Percentiles rank a stretch among this genome's conserved stretches.
Evolutionary conservation across 768 basidiomycete genomes (phyloP).

Genomic region (Suillus weaverae): DNA sequence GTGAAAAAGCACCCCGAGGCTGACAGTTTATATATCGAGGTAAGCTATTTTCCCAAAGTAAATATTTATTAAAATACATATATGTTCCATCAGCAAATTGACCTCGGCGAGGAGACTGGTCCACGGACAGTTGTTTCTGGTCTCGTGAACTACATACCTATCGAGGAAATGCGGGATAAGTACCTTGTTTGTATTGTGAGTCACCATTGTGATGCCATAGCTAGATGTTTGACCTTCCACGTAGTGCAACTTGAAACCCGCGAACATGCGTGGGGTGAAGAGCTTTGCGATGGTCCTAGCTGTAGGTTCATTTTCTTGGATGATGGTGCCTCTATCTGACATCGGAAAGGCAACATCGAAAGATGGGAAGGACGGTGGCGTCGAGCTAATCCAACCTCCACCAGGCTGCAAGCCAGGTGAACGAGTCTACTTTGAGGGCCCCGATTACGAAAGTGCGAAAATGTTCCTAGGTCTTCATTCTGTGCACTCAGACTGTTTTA

Average conservation of each 20-base stretch:
- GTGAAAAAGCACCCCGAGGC: conserved; percentile 97
- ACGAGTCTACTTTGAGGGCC: conserved; percentile 91
- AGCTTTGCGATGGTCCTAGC: conserved; percentile 98
- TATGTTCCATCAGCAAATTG: conserved; percentile 72
- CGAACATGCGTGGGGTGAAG: conserved; percentile 95
- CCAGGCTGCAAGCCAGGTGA: conserved; percentile 86
- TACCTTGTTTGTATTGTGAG: conserved; percentile 81
- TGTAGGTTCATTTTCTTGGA: conserved; percentile 38
- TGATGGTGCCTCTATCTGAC: conserved; percentile 4
- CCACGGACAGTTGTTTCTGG: conserved; percentile 97
- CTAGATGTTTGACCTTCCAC: conserved; percentile 1
- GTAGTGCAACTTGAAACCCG: conserved; percentile 93
- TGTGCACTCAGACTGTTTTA: conserved; percentile 6
- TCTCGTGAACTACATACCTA: conserved; percentile 93
- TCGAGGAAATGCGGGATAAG: conserved; percentile 87
- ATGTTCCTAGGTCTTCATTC: neutral
- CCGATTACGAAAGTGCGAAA: conserved; percentile 73
- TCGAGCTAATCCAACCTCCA: conserved; percentile 92
- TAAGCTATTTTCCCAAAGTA: conserved; percentile 26
- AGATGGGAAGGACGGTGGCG: conserved; percentile 84
- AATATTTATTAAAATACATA: conserved; percentile 4
- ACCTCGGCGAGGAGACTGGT: conserved; percentile 91
- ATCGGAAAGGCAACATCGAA: conserved; percentile 76
- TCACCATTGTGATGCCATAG: neutral
- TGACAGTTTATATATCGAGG: conserved; percentile 96